Evolutionary conservation across 2,329 filamentous ascomycete genomes (phyloP).

Genomic region (Sclerotinia spermophila): DNA sequence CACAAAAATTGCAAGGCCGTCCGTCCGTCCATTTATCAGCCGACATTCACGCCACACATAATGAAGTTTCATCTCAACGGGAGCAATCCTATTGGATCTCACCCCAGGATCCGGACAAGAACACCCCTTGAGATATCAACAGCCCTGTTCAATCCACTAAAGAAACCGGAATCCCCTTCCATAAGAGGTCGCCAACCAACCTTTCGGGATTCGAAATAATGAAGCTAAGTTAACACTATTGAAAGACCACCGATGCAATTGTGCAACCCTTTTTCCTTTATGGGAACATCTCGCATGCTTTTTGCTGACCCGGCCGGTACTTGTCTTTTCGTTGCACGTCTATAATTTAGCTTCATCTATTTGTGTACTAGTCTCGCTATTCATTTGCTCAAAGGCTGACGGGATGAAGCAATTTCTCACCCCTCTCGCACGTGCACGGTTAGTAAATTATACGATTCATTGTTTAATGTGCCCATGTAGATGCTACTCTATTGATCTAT

Average conservation of each 20-base stretch:
- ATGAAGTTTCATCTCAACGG: background rate
- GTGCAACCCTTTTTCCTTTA: background rate
- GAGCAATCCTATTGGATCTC: background rate
- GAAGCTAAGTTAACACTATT: slow-evolving; percentile 2
- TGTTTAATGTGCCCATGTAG: no score
- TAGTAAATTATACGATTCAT: background rate
- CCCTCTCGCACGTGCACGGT: background rate
- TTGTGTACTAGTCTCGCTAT: slow-evolving; percentile 7
- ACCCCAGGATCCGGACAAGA: background rate
- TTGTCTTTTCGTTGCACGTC: slow-evolving; percentile 19
- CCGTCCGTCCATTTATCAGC: background rate
- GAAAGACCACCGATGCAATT: background rate
- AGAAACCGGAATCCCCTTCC: background rate
- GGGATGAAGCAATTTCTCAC: background rate
- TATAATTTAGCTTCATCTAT: slow-evolving; percentile 18
- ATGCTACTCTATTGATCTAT: no score
- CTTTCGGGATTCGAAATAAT: background rate
- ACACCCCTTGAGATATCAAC: background rate
- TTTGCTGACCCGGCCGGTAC: background rate
- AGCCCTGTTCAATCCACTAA: background rate
- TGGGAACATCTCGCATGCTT: background rate
- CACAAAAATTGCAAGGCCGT: background rate
- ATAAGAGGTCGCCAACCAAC: background rate
- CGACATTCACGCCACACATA: background rate
- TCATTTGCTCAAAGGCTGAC: background rate